Conservation (phyloP, 306 rosid species). For the Quercus parvula region DNA sequence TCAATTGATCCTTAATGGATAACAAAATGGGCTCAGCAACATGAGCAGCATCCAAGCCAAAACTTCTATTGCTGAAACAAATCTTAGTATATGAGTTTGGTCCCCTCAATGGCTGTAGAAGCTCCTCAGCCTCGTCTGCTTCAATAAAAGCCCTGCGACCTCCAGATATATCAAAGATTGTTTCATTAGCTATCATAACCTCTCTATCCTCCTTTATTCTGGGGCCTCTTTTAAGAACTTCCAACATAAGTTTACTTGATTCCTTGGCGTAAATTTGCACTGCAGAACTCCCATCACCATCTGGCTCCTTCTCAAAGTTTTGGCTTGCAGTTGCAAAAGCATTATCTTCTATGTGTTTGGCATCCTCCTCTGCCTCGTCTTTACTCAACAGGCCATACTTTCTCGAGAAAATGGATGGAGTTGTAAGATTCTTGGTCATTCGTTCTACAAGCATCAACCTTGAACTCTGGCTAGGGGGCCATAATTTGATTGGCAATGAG, state of each 20-base stretch:
- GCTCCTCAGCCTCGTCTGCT: conserved; percentile 65
- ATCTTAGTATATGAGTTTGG: conserved; percentile 58
- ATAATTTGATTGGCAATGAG: conserved; percentile 59
- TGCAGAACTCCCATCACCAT: conserved; percentile 83
- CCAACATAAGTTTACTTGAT: conserved; percentile 88
- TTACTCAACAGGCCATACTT: conserved; percentile 74
- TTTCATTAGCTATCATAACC: conserved; percentile 24
- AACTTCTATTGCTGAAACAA: conserved; percentile 80
- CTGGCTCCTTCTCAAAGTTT: conserved; percentile 74
- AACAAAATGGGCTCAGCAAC: conserved; percentile 63
- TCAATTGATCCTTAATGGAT: conserved; percentile 63
- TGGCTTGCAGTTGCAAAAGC: conserved; percentile 68
- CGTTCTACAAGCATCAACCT: conserved; percentile 70
- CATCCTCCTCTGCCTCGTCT: conserved; percentile 75
- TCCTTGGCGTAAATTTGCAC: conserved; percentile 90
- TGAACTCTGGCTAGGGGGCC: conserved; percentile 91
- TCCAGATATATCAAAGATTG: conserved; percentile 79
- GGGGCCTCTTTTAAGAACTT: conserved; percentile 77
- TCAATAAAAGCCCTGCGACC: conserved; percentile 67
- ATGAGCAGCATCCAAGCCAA: conserved; percentile 77
- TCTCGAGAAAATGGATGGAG: conserved; percentile 83
- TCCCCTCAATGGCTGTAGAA: conserved; percentile 51
- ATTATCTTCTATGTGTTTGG: conserved; percentile 54
- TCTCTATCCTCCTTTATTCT: conserved; percentile 53
- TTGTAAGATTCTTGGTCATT: conserved; percentile 70